These are phyloP conservation scores for Colletotrichum sp. DNA, from an alignment of 2,329 filamentous ascomycete species.

Conservation along the genomic window DNA sequence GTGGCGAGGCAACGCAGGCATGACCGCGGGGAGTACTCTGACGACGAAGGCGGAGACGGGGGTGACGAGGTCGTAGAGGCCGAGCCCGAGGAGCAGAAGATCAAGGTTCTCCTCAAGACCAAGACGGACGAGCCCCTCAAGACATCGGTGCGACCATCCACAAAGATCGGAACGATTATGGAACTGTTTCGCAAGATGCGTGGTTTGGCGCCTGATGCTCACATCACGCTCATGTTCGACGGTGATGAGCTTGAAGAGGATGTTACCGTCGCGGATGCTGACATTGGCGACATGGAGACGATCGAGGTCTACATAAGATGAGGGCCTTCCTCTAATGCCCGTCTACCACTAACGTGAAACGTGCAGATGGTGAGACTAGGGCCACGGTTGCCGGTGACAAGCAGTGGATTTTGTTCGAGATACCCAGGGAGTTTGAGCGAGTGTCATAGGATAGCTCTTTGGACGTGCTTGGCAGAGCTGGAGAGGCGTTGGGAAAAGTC, in stretches of 20 bases:
- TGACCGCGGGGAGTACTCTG: constrained; percentile 45
- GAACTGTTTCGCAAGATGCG: constrained; percentile 63
- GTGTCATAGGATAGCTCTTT: not conserved
- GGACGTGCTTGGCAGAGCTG: not conserved
- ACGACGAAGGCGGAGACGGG: constrained; percentile 25
- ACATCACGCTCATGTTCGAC: constrained; percentile 73
- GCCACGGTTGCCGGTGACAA: not conserved
- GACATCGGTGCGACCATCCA: constrained; percentile 57
- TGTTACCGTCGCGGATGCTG: constrained; percentile 66
- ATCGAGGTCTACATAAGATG: constrained; percentile 72
- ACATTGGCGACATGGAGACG: constrained; percentile 76
- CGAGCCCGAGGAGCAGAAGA: constrained; percentile 35
- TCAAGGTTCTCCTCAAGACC: constrained; percentile 60
- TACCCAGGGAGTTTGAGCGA: constrained; percentile 15
- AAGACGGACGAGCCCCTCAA: constrained; percentile 54
- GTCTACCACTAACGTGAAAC: not conserved
- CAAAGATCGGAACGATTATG: constrained; percentile 66
- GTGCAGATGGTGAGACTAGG: not conserved
- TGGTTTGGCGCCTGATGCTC: constrained; percentile 52
- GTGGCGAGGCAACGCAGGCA: constrained; percentile 52
- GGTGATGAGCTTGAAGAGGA: constrained; percentile 72
- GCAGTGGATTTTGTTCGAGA: constrained; percentile 7
- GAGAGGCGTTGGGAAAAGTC: not conserved
- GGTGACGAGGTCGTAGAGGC: constrained; percentile 23
- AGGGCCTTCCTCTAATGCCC: not conserved